Conservation (phyloP, 2,329 filamentous ascomycete genomes). For the Ambrosiella beaveri region DNA sequence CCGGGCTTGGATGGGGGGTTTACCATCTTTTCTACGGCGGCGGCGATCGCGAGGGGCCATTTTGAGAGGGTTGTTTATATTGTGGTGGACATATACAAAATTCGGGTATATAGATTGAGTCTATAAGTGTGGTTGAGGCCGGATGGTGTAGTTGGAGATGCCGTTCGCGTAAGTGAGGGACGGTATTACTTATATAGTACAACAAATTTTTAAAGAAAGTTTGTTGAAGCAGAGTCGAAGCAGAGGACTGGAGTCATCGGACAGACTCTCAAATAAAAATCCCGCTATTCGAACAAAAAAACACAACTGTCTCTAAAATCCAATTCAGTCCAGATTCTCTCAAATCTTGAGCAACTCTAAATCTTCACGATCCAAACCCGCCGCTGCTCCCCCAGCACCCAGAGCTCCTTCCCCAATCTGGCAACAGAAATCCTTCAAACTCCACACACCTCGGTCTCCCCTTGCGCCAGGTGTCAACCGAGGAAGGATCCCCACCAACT, state of each 20-base stretch:
- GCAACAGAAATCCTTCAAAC: neutral
- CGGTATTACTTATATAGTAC: no score
- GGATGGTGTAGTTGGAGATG: neutral
- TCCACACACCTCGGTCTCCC: neutral
- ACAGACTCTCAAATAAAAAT: no score
- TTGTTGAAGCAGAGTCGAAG: no score
- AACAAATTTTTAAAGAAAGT: no score
- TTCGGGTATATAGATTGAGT: neutral
- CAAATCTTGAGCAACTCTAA: neutral
- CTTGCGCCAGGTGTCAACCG: neutral
- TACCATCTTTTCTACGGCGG: slow-evolving; percentile 32
- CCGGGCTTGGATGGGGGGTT: slow-evolving; percentile 59
- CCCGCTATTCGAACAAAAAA: no score
- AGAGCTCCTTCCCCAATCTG: neutral
- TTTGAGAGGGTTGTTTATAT: neutral
- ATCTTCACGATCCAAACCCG: neutral
- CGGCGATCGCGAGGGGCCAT: slow-evolving; percentile 6
- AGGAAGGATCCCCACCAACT: neutral
- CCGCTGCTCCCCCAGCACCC: neutral
- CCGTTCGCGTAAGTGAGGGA: no score
- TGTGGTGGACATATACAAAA: neutral
- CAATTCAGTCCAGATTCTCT: neutral
- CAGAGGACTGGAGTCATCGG: no score
- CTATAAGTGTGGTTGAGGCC: neutral
- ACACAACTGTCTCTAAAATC: no score